Percentiles rank a stretch among this genome's conserved stretches.
These are phyloP conservation scores for Salisapilia sapeloensis DNA, from an alignment of 352 stramenopile species.

Conservation along the genomic window DNA sequence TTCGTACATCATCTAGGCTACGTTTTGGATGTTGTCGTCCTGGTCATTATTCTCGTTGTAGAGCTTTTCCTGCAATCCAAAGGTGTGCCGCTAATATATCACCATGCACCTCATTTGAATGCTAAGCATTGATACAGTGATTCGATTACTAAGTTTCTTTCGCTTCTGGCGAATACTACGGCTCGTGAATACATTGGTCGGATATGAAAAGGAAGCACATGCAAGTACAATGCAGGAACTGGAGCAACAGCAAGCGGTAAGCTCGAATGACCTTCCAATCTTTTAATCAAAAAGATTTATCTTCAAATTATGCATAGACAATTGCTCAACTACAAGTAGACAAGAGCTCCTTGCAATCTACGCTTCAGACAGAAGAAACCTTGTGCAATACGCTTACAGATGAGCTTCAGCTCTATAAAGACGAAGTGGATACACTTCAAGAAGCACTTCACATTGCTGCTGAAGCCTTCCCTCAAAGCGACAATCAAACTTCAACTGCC, in stretches of 20 bases:
- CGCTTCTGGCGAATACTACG: constrained; percentile 44
- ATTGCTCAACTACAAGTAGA: too few relatives aligned
- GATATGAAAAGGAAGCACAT: constrained; percentile 21
- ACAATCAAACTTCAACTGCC: constrained; percentile 3
- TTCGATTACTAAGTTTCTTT: constrained; percentile 27
- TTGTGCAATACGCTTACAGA: constrained; percentile 25
- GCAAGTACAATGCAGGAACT: constrained; percentile 16
- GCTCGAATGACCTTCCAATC: too few relatives aligned
- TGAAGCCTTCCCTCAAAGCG: constrained; percentile 24
- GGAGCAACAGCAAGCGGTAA: constrained; percentile 29
- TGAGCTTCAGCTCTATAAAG: constrained; percentile 47
- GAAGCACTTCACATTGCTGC: constrained; percentile 58
- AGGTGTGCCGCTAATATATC: constrained; percentile 10
- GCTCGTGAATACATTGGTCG: constrained; percentile 25
- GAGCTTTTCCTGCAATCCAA: constrained; percentile 37
- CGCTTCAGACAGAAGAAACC: background rate
- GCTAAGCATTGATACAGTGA: constrained; percentile 7
- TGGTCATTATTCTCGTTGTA: constrained; percentile 9
- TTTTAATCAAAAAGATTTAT: too few relatives aligned
- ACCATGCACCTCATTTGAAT: constrained; percentile 1
- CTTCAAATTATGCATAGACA: too few relatives aligned
- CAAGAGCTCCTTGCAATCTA: too few relatives aligned
- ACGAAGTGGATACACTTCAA: constrained; percentile 54
- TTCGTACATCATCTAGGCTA: constrained; percentile 54
- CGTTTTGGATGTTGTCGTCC: constrained; percentile 18